Conservation (phyloP, 768 basidiomycete species). For the Leucogyrophana mollusca region DNA sequence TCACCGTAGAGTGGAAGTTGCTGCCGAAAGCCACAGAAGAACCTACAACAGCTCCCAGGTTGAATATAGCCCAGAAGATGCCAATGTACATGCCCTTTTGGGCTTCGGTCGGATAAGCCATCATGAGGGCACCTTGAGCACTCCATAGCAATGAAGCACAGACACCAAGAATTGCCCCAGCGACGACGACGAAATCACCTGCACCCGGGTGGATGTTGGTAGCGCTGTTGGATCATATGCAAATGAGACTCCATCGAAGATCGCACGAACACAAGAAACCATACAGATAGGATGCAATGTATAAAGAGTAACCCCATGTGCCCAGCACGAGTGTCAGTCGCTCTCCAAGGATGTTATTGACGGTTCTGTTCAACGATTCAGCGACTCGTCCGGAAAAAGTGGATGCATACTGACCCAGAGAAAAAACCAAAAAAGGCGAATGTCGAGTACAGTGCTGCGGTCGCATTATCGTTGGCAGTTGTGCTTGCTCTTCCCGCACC, state of each 20-base stretch:
- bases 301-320: slow-evolving; percentile 50
- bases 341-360: slow-evolving; percentile 71
- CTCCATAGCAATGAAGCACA: slow-evolving; percentile 55
- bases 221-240: slow-evolving; percentile 37
- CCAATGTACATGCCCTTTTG: slow-evolving; percentile 53
- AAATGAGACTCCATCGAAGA: not conserved
- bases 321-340: slow-evolving; percentile 49
- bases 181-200: slow-evolving; percentile 44
- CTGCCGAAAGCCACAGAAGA: slow-evolving; percentile 71
- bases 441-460: slow-evolving; percentile 61
- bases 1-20: slow-evolving; percentile 62
- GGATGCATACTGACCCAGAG: slow-evolving; percentile 63
- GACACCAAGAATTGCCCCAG: slow-evolving; percentile 50
- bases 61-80: slow-evolving; percentile 72
- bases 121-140: slow-evolving; percentile 52
- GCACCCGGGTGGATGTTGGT: slow-evolving; percentile 35
- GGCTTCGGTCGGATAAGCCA: slow-evolving; percentile 55
- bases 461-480: slow-evolving; percentile 66
- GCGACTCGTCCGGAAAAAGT: too few relatives aligned
- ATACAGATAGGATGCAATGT: slow-evolving; percentile 47
- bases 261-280: slow-evolving; percentile 4
- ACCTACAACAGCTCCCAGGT: slow-evolving; percentile 77
- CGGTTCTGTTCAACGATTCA: slow-evolving; percentile 45
- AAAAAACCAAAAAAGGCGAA: slow-evolving; percentile 66
- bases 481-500: slow-evolving; percentile 73